Evolutionary conservation across 441 rosid genomes (phyloP).

Genomic region (Viola pubescens): DNA sequence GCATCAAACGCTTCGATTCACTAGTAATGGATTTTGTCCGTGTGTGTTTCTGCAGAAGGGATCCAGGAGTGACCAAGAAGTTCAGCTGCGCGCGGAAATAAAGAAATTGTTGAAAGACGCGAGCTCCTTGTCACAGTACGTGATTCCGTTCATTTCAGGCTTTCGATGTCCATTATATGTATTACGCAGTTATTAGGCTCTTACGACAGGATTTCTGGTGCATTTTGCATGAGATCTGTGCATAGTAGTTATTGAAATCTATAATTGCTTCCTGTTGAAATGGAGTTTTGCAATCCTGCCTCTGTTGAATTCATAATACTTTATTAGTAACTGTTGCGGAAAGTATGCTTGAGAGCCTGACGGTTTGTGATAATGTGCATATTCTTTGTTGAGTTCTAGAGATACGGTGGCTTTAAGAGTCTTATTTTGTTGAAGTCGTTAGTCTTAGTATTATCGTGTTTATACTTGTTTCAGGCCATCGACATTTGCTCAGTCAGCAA

Average conservation of each 20-base stretch:
- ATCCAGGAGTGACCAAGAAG: slow-evolving; percentile 36
- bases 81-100: slow-evolving; percentile 54
- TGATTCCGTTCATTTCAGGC: slow-evolving; percentile 4
- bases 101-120: slow-evolving; percentile 72
- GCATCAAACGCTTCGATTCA: background rate
- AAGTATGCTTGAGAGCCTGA: too few species aligned
- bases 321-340: too few species aligned
- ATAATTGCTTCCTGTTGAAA: too few species aligned
- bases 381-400: too few species aligned
- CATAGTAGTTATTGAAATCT: too few species aligned
- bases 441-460: background rate
- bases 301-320: too few species aligned
- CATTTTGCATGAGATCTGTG: too few species aligned
- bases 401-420: too few species aligned
- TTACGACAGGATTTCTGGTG: background rate
- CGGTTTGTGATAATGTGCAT: too few species aligned
- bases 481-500: slow-evolving; percentile 88
- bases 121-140: slow-evolving; percentile 71
- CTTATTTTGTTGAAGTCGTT: too few species aligned
- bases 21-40: background rate
- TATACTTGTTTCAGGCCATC: slow-evolving; percentile 57
- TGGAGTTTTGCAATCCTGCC: too few species aligned
- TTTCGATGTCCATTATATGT: background rate
- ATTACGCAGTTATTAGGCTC: background rate
- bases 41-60: slow-evolving; percentile 36